A percentile compares a stretch with the other conserved stretches of the same genome.
These are phyloP conservation scores for Scheffersomyces ergatensis DNA, from an alignment of 805 yeast genomes.

Conservation along the genomic window DNA sequence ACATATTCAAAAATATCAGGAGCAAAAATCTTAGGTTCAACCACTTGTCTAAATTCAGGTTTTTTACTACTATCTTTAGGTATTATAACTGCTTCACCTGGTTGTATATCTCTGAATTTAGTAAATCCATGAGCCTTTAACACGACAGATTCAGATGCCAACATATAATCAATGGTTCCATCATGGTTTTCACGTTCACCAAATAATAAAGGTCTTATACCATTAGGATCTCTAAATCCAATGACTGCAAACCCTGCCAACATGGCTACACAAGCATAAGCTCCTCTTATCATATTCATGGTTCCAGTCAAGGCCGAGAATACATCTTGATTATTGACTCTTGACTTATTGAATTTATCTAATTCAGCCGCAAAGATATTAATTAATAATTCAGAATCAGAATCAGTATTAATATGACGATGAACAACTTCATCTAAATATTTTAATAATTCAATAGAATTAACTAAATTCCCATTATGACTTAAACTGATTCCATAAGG, in stretches of 20 bases:
- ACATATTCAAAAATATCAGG: constrained; percentile 98
- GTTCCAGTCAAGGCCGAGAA: constrained; percentile 85
- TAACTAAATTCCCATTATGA: constrained; percentile 94
- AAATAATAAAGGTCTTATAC: constrained; percentile 84
- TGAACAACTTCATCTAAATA: constrained; percentile 92
- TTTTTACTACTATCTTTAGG: constrained; percentile 62
- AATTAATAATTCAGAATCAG: constrained; percentile 87
- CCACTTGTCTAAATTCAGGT: constrained; percentile 87
- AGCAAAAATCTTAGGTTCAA: constrained; percentile 70
- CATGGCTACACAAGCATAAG: constrained; percentile 95
- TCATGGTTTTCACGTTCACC: constrained; percentile 76
- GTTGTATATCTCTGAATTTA: constrained; percentile 76
- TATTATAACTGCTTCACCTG: constrained; percentile 96
- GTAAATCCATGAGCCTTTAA: constrained; percentile 86
- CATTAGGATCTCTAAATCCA: constrained; percentile 97
- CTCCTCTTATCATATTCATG: constrained; percentile 81
- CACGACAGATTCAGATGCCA: constrained; percentile 94
- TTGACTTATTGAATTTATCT: constrained; percentile 85
- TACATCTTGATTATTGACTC: constrained; percentile 88
- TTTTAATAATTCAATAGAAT: constrained; percentile 70
- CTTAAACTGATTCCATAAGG: constrained; percentile 91
- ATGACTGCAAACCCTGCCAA: constrained; percentile 93
- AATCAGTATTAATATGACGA: constrained; percentile 95
- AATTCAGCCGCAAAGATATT: constrained; percentile 91
- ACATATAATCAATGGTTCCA: constrained; percentile 83